Evolutionary conservation across 1,139 yeast genomes (phyloP), one percentile per base, ranked within the genome.

Genomic region (Pichia sp.): DNA sequence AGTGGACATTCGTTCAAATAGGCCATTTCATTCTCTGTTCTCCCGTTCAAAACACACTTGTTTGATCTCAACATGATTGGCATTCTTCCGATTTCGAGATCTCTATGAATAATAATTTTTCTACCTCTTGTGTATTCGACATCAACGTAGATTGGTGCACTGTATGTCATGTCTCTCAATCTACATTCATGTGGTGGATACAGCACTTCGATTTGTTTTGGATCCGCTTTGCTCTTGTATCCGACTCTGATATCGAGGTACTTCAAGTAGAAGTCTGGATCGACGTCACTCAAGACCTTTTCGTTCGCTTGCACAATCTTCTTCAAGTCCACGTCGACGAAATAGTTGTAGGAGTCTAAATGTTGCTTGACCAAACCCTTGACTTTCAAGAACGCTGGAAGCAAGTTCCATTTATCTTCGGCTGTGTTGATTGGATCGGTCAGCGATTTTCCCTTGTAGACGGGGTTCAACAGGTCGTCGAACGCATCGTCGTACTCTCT

Each of bases 321-420:
- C 68, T 86, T 89, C 66, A 93, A 76, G 63, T 93, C 99, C 10
- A 82, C 83, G 62, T 94, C 98, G 27, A 93, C 96, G 67, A 93
- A 93, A 68, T 88, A 93, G 64, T 93, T 91, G 75, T 90, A 93
- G 17, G 99, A 93, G 63, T 93, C 99, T 62, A 94, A 73, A 72
- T 93, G 99, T 70, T 93, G 99, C 62, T 94, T 93, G 41, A 93
- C 98, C 44, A 93, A 73, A 45, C 99, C 99, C 66, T 93, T 93
- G 39, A 94, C 96, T 63, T 90, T 90, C 52, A 93, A 72, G 63
- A 93, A 93, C 0, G 99, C 99, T 0, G 99, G 99, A 39, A 93
- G 70, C 47, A 93, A 73, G 59, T 93, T 85, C 99, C 99, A 93
- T 68, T 93, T 93, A 67, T 93, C 99, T 61, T 85, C 78, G 14